These are phyloP conservation scores for Starmerella kuoi DNA, from an alignment of 805 yeast species.

Conservation along the genomic window DNA sequence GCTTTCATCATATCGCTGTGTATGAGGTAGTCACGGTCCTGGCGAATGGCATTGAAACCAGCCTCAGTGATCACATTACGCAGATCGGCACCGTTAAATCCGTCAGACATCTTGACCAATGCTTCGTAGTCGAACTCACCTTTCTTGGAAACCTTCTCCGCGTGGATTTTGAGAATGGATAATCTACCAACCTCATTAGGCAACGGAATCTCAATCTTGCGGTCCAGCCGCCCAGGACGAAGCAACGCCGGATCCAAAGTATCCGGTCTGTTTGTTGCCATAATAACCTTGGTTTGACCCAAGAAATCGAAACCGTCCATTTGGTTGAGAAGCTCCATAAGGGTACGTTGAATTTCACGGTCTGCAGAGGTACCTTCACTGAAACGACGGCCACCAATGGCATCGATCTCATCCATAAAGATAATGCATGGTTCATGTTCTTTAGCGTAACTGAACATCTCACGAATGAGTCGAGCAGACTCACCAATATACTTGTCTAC, in stretches of 20 bases:
- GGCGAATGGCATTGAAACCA: slow-evolving; percentile 95
- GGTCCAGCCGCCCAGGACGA: slow-evolving; percentile 94
- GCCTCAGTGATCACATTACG: slow-evolving; percentile 97
- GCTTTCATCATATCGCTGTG: slow-evolving; percentile 97
- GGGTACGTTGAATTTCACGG: slow-evolving; percentile 94
- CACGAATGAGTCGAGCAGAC: slow-evolving; percentile 90
- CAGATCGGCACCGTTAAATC: slow-evolving; percentile 97
- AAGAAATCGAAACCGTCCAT: slow-evolving; percentile 97
- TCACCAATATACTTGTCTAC: slow-evolving; percentile 98
- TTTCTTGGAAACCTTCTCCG: slow-evolving; percentile 67
- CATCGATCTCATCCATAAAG: slow-evolving; percentile 97
- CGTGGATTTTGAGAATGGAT: slow-evolving; percentile 88
- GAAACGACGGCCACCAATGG: slow-evolving; percentile 96
- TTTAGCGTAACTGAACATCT: slow-evolving; percentile 94
- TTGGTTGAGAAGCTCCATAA: slow-evolving; percentile 92
- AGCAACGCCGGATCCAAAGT: slow-evolving; percentile 93
- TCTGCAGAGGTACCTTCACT: slow-evolving; percentile 98
- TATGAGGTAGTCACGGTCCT: slow-evolving; percentile 86
- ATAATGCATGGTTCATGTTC: slow-evolving; percentile 98
- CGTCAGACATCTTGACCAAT: slow-evolving; percentile 95
- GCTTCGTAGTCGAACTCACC: slow-evolving; percentile 98
- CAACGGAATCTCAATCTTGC: slow-evolving; percentile 88
- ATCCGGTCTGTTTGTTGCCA: slow-evolving; percentile 99
- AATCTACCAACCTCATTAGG: slow-evolving; percentile 94
- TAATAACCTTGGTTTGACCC: slow-evolving; percentile 92